Conservation (phyloP, 2,329 filamentous ascomycete species). For the Lasiodiplodia hormozganensis region DNA sequence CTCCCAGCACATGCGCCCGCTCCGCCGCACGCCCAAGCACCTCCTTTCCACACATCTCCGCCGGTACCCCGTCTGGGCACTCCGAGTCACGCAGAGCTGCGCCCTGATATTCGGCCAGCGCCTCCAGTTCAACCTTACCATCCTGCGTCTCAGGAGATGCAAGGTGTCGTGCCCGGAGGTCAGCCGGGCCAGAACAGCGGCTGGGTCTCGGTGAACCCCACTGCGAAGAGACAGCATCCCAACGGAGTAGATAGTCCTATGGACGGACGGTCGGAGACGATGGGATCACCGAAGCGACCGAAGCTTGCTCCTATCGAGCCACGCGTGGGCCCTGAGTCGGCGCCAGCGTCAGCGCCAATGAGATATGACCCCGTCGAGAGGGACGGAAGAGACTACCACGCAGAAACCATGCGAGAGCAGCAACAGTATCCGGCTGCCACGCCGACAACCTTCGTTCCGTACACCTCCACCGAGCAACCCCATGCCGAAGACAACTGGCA, state of each 20-base stretch:
- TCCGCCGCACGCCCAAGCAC: conserved; percentile 7
- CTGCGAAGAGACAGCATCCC: conserved; percentile 47
- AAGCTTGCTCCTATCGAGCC: conserved; percentile 50
- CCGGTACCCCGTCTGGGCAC: conserved; percentile 15
- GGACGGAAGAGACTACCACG: conserved; percentile 11
- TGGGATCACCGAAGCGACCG: conserved; percentile 54
- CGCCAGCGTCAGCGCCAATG: conserved; percentile 7
- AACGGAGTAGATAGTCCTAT: conserved; percentile 45
- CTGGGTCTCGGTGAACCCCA: conserved; percentile 54
- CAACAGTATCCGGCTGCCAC: conserved; percentile 33
- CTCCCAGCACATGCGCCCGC: not conserved
- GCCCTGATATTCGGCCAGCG: conserved; percentile 17
- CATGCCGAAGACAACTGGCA: conserved; percentile 42
- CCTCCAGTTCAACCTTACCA: conserved; percentile 10
- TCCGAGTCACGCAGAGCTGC: conserved; percentile 17
- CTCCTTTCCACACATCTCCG: conserved; percentile 3
- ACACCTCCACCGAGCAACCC: conserved; percentile 37
- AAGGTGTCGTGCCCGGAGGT: not conserved
- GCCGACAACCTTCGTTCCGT: conserved; percentile 37
- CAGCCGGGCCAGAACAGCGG: conserved; percentile 37
- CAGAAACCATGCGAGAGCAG: conserved; percentile 8
- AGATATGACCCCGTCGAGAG: conserved; percentile 21
- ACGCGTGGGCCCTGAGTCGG: conserved; percentile 37
- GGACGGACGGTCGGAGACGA: conserved; percentile 38
- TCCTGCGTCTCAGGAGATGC: conserved; percentile 14